Evolutionary conservation across 225 moss, liverwort and hornwort genomes (phyloP).

Genomic region (Sphagnum tenellum): DNA sequence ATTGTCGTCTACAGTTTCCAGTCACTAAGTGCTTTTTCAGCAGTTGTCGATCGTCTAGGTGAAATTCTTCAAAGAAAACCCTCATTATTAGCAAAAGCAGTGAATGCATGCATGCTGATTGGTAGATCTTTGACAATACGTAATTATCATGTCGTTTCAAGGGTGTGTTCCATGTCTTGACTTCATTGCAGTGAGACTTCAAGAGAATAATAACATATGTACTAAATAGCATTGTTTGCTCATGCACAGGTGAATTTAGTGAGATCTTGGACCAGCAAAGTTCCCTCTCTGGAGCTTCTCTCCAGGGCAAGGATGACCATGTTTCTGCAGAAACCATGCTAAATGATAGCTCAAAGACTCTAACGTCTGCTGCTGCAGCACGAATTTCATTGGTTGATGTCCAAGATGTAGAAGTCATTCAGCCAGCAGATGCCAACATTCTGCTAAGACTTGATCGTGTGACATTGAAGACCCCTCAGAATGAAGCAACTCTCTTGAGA

Average conservation of each 20-base stretch:
- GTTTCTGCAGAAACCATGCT: constrained; percentile 14
- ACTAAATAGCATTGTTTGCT: neutral
- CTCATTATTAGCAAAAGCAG: too few relatives aligned
- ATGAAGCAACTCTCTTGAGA: constrained; percentile 57
- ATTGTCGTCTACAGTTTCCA: constrained; percentile 45
- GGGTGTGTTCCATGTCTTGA: too few relatives aligned
- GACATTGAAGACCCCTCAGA: constrained; percentile 76
- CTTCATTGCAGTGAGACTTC: too few relatives aligned
- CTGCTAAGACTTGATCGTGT: constrained; percentile 59
- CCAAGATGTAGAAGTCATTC: constrained; percentile 18
- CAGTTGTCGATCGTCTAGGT: constrained; percentile 38
- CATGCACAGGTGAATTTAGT: constrained; percentile 69
- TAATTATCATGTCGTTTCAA: too few relatives aligned
- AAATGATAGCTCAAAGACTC: constrained; percentile 8
- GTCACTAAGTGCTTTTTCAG: constrained; percentile 36
- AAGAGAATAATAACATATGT: too few relatives aligned
- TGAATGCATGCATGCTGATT: too few relatives aligned
- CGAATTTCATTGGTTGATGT: constrained; percentile 41
- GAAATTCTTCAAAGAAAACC: neutral
- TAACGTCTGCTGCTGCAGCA: constrained; percentile 16
- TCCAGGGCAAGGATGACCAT: constrained; percentile 17
- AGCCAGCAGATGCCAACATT: constrained; percentile 15
- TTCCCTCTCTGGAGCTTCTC: constrained; percentile 31
- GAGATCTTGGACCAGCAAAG: constrained; percentile 76
- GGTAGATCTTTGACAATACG: too few relatives aligned